Conservation (phyloP, 2,329 filamentous ascomycete species). For the Aspergillus spinulosporus region DNA sequence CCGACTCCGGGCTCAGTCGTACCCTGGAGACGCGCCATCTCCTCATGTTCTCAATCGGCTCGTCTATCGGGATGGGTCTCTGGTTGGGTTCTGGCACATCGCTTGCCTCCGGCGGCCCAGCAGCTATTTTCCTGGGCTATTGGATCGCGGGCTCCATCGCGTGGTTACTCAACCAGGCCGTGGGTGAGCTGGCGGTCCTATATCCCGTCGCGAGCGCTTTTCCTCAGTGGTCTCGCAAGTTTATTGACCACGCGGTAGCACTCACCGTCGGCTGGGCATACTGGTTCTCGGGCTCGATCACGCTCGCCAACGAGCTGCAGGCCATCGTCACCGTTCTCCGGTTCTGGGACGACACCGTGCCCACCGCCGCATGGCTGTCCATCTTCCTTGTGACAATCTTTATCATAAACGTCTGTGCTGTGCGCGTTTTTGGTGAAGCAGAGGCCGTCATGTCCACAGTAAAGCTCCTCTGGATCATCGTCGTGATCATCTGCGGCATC, state of each 20-base stretch:
- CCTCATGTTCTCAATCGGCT: conserved; percentile 43
- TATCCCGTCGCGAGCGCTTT: conserved; percentile 51
- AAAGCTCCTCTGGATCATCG: conserved; percentile 52
- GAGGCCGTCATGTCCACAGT: conserved; percentile 48
- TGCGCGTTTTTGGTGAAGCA: conserved; percentile 49
- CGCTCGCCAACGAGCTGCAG: conserved; percentile 48
- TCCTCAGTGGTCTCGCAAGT: conserved; percentile 51
- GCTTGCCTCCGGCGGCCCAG: conserved; percentile 45
- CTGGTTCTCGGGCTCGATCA: conserved; percentile 49
- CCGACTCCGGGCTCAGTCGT: conserved; percentile 39
- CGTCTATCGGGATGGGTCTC: conserved; percentile 50
- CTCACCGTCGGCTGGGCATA: conserved; percentile 53
- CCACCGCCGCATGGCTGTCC: conserved; percentile 47
- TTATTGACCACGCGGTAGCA: conserved; percentile 45
- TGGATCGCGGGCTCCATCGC: conserved; percentile 42
- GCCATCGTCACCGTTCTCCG: conserved; percentile 44
- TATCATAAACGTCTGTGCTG: conserved; percentile 46
- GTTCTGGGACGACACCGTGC: conserved; percentile 49
- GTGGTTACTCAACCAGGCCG: conserved; percentile 49
- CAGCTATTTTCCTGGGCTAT: conserved; percentile 49
- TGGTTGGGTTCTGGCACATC: conserved; percentile 51
- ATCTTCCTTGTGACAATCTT: conserved; percentile 49
- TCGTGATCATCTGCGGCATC: conserved; percentile 49
- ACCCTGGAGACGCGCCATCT: conserved; percentile 43
- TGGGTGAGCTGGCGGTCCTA: conserved; percentile 51